Percentiles rank a stretch among this genome's conserved stretches.
phyloP scores from a whole-genome alignment of 495 filamentous ascomycete species.

The Penicillium soppii region DNA sequence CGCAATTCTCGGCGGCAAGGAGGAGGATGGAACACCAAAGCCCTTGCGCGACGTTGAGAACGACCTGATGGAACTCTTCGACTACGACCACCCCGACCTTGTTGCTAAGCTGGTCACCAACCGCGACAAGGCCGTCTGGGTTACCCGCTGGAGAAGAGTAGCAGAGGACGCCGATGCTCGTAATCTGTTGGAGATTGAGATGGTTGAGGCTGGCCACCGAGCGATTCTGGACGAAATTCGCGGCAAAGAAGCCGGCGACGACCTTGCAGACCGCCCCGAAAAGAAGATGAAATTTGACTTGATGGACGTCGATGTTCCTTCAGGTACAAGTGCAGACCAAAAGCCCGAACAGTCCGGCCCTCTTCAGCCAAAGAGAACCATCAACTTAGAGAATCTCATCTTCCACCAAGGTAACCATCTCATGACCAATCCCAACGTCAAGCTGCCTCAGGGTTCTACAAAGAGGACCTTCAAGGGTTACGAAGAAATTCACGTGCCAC shows the following conservation, averaged over 20 bases:
- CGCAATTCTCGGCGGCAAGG: conserved; percentile 71
- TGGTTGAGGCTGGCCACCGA: conserved; percentile 82
- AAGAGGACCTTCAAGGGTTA: conserved; percentile 97
- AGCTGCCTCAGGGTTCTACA: conserved; percentile 90
- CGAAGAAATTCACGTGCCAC: conserved; percentile 95
- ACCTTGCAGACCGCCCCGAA: conserved; percentile 51
- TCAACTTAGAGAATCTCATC: conserved; percentile 92
- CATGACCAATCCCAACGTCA: conserved; percentile 96
- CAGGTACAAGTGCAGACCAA: conserved; percentile 50
- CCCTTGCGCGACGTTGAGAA: conserved; percentile 92
- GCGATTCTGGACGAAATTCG: conserved; percentile 83
- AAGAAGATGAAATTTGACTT: conserved; percentile 82
- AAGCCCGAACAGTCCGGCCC: conserved; percentile 68
- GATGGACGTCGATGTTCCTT: conserved; percentile 88
- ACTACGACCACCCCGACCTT: conserved; percentile 93
- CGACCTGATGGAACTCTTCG: conserved; percentile 95
- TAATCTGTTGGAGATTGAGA: conserved; percentile 78
- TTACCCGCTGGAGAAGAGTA: conserved; percentile 81
- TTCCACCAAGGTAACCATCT: conserved; percentile 98
- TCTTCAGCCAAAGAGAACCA: conserved; percentile 80
- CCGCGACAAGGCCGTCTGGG: conserved; percentile 89
- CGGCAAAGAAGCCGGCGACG: conserved; percentile 59
- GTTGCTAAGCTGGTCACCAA: conserved; percentile 93
- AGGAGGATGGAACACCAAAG: conserved; percentile 79
- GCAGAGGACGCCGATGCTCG: conserved; percentile 78